Base-by-base conservation (phyloP, 768 basidiomycete genomes). In the Rossbeevera mucosa region DNA sequence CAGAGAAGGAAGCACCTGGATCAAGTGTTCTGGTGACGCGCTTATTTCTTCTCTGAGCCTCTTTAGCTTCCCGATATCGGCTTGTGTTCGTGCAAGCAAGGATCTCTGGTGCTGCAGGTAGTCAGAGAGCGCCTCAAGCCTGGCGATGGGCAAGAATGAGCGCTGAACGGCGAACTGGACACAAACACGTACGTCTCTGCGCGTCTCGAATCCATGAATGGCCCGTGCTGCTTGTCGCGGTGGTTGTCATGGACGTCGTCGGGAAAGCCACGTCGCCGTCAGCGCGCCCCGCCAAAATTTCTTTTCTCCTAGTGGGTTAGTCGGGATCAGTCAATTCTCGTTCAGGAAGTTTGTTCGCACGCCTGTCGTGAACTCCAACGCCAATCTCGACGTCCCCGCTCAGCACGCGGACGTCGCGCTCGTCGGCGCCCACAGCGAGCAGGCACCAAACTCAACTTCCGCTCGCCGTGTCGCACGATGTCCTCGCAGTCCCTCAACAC, bases 81-180 rank as follows among this genome's bases (percentile, higher is more conserved):
- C 68, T 55, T 80, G 77, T 25, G 85, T 84, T 28, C 78, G 77
- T 45, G 76, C 74, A 36, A 90, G 78, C 29, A 87, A 59, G 18
- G 72, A 64, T 64, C 70, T 79, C 69, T 90, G 88, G 38, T 78
- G 71, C 50, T 78, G 73, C 55, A 90, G 77, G 68, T 83, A 90
- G 44, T 71, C 71, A 60, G 81, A 77, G 59, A 90, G 83, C 73
- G 83, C 84, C 67, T 85, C 76, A 38, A 69, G 67, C 58, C 67
- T 69, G 43, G 40, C 5, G 20, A 22, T 40, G 4, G n/a, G 29
- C 24, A 20, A 5, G 12, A 25, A 47, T 55, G 45, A 61, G 58
- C 33, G 7, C 7, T 14, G 11, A 21, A 24, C 25, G 12, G 26
- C 13, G 18, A 41, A 7, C 11, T 7, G 42, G 7, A 13, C 18